Percentiles rank a stretch among this genome's conserved stretches.
phyloP scores from a whole-genome alignment of 257 asterid species.

The Cordia subcordata region DNA sequence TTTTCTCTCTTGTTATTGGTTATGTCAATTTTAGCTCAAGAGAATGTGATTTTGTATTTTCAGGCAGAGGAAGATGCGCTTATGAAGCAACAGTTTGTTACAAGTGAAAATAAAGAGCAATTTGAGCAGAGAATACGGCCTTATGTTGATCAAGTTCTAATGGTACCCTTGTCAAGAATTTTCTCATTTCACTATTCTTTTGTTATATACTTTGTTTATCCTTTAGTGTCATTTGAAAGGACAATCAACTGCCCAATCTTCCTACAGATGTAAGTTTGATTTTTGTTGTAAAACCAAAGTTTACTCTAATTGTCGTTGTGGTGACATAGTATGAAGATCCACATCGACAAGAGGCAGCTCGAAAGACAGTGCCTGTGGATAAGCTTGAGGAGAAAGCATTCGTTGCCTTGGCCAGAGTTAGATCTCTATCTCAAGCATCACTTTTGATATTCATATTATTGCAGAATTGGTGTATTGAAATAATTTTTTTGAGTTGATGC shows the following conservation, averaged over 20 bases:
- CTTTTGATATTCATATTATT: neutral
- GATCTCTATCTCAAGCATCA: constrained; percentile 21
- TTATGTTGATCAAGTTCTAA: constrained; percentile 56
- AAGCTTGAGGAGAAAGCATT: constrained; percentile 89
- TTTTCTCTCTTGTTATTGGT: neutral
- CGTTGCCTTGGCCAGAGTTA: constrained; percentile 87
- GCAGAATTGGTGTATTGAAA: neutral
- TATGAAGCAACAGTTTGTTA: constrained; percentile 71
- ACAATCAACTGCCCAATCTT: neutral
- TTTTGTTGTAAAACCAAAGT: neutral
- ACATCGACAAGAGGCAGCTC: constrained; percentile 70
- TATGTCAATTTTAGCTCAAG: neutral
- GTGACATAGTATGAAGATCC: constrained; percentile 78
- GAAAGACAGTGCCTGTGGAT: constrained; percentile 72
- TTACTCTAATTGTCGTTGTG: constrained; percentile 7
- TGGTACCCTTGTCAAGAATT: constrained; percentile 15
- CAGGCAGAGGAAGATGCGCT: constrained; percentile 95
- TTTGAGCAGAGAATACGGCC: constrained; percentile 68
- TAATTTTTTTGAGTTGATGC: no score
- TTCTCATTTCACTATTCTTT: neutral
- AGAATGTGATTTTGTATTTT: constrained; percentile 19
- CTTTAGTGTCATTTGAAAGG: neutral
- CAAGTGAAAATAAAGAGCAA: constrained; percentile 49
- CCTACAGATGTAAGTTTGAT: neutral
- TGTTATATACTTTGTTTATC: neutral